Conservation (phyloP, 164 flowering plant species). For the Echeveria elegans region DNA sequence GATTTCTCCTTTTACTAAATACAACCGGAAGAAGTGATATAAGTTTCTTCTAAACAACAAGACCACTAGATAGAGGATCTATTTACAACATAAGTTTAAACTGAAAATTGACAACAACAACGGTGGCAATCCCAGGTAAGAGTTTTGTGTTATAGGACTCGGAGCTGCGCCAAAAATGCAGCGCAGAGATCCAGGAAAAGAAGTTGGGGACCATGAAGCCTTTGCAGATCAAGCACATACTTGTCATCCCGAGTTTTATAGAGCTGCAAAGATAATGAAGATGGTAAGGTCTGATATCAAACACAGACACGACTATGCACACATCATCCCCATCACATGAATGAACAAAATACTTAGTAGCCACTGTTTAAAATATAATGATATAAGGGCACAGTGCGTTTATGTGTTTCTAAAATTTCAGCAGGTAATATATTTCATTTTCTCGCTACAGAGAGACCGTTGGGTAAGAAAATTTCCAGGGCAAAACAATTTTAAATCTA, state of each 20-base stretch:
- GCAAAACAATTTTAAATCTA: not conserved
- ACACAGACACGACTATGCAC: not conserved
- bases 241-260: slow-evolving; percentile 65
- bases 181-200: slow-evolving; percentile 70
- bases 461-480: not conserved
- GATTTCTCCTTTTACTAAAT: not conserved
- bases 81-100: not conserved
- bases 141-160: slow-evolving; percentile 26
- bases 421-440: not conserved
- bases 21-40: not conserved
- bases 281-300: not conserved
- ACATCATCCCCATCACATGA: not conserved
- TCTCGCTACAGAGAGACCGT: not conserved
- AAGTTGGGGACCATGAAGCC: slow-evolving; percentile 63
- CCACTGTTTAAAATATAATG: too few relatives aligned
- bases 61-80: not conserved
- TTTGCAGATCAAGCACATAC: slow-evolving; percentile 61
- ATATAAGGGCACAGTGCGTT: too few relatives aligned
- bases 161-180: slow-evolving; percentile 67
- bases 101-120: not conserved
- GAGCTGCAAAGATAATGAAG: slow-evolving; percentile 25
- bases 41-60: not conserved
- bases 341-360: not conserved
- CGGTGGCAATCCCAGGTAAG: not conserved
- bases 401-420: too few relatives aligned